These are phyloP conservation scores for Hemerocallis citrina DNA, from an alignment of 106 monocot species.

Conservation along the genomic window DNA sequence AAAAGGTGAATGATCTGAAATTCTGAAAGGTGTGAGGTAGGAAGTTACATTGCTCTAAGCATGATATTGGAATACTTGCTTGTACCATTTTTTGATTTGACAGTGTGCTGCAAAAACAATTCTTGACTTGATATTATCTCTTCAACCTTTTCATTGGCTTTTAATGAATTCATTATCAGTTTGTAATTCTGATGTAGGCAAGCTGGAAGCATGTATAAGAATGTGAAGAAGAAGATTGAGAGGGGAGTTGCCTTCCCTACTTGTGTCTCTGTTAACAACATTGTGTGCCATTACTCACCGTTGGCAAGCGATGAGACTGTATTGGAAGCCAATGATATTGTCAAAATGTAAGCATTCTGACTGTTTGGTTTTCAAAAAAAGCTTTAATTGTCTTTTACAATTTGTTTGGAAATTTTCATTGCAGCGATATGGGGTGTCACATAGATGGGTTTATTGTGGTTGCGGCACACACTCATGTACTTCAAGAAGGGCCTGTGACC, in stretches of 20 bases:
- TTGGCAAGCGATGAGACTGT: slow-evolving; percentile 55
- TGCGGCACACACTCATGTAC: slow-evolving; percentile 58
- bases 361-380: too few species aligned
- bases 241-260: slow-evolving; percentile 90
- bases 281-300: slow-evolving; percentile 79
- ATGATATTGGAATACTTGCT: too few species aligned
- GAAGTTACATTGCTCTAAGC: too few species aligned
- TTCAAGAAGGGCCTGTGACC: slow-evolving; percentile 39
- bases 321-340: slow-evolving; percentile 64
- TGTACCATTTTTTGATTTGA: too few species aligned
- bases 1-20: too few species aligned
- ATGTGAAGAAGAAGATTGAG: slow-evolving; percentile 91
- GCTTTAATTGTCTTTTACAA: not conserved
- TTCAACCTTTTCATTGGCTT: too few species aligned
- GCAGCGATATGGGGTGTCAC: slow-evolving; percentile 69
- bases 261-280: slow-evolving; percentile 85
- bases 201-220: slow-evolving; percentile 87
- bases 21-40: too few species aligned
- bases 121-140: too few species aligned
- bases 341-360: slow-evolving; percentile 82
- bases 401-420: slow-evolving; percentile 1
- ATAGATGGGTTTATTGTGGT: slow-evolving; percentile 76
- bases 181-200: too few species aligned
- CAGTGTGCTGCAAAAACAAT: too few species aligned
- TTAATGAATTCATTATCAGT: too few species aligned